Conservation (phyloP, 1,284 basidiomycete species). For the Fistulinella staudtii region DNA sequence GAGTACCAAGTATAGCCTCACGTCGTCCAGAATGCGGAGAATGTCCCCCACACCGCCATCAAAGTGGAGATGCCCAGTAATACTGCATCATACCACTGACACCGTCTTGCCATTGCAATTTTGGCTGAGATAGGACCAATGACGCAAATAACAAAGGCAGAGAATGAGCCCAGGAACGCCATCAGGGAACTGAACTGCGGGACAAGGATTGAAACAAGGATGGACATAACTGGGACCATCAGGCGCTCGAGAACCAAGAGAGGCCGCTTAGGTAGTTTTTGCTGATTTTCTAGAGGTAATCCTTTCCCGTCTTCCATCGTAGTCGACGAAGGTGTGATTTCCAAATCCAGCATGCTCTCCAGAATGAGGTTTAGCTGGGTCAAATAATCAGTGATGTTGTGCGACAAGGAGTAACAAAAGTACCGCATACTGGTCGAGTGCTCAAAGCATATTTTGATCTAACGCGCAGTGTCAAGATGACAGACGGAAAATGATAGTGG, state of each 20-base stretch:
- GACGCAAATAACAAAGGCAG: slow-evolving; percentile 80
- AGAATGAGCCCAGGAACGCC: slow-evolving; percentile 87
- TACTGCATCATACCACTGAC: slow-evolving; percentile 48
- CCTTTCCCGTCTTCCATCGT: slow-evolving; percentile 36
- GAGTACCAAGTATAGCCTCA: slow-evolving; percentile 11
- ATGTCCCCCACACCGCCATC: slow-evolving; percentile 80
- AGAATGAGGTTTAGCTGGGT: slow-evolving; percentile 72
- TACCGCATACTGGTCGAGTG: slow-evolving; percentile 68
- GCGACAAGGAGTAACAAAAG: neutral
- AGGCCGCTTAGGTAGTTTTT: slow-evolving; percentile 36
- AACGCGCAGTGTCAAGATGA: slow-evolving; percentile 8
- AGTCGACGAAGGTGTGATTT: slow-evolving; percentile 38
- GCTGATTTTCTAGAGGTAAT: slow-evolving; percentile 10
- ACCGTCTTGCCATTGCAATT: slow-evolving; percentile 50
- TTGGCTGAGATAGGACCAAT: slow-evolving; percentile 74
- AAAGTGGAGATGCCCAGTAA: slow-evolving; percentile 54
- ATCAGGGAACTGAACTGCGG: slow-evolving; percentile 88
- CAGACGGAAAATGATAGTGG: neutral
- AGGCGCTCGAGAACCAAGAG: slow-evolving; percentile 59
- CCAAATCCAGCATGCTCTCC: slow-evolving; percentile 70
- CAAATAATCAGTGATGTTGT: slow-evolving; percentile 4
- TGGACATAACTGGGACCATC: slow-evolving; percentile 54
- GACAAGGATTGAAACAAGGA: slow-evolving; percentile 71
- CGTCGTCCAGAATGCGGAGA: slow-evolving; percentile 54
- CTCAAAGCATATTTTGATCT: slow-evolving; percentile 87